These are phyloP conservation scores for Salix arbutifolia DNA, from an alignment of 345 rosid genomes.

Conservation along the genomic window DNA sequence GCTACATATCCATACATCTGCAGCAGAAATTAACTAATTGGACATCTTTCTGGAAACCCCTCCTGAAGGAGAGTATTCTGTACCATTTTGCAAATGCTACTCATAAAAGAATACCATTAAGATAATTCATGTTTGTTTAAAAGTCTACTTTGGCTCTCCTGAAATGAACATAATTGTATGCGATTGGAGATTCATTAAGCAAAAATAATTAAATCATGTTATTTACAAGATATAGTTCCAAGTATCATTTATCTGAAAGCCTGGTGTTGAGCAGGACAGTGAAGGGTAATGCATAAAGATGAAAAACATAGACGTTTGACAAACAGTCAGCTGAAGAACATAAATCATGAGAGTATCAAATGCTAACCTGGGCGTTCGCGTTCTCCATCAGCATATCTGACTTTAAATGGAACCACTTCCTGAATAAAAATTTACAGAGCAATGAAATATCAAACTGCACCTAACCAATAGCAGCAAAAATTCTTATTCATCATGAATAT, in stretches of 20 bases:
- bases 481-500: background rate
- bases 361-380: slow-evolving; percentile 48
- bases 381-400: slow-evolving; percentile 71
- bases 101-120: background rate
- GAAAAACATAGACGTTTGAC: background rate
- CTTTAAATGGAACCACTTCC: slow-evolving; percentile 59
- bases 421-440: slow-evolving; percentile 21
- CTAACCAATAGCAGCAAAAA: background rate
- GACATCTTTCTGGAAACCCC: too few species aligned
- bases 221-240: background rate
- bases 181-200: background rate
- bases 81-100: background rate
- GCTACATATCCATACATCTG: too few species aligned
- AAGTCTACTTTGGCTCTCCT: background rate
- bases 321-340: background rate
- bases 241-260: background rate
- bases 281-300: background rate
- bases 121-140: background rate
- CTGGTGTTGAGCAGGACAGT: too few species aligned
- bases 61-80: too few species aligned
- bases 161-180: background rate
- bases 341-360: background rate
- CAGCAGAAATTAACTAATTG: too few species aligned
- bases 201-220: background rate
- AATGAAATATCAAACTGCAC: slow-evolving; percentile 9